Evolutionary conservation across 2,329 filamentous ascomycete species (phyloP), one percentile per base, ranked within the genome.

Genomic region (Fusarium newnesense): DNA sequence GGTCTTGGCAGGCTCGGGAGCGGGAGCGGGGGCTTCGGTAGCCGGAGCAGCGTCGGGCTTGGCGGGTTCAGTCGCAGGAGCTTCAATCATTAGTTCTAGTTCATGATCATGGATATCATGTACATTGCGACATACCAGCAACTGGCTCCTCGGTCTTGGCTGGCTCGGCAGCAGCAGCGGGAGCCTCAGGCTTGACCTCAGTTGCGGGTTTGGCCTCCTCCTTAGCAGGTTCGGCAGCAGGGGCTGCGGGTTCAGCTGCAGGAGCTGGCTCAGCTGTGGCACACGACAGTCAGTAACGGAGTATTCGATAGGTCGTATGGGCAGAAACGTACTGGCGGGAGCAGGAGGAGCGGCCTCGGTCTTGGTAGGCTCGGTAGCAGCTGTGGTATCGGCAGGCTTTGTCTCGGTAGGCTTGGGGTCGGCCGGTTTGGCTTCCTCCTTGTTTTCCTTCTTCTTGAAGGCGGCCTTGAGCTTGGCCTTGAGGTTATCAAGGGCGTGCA

Each of bases 391-490:
- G 57, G 46, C 68, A 12, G 69, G 67, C 65, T 69, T 69, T 30
- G 58, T 64, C 42, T 77, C 72, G 36, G 73, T 65, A 10, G 78
- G 71, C 58, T 77, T 67, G 28, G 57, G 34, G 40, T 77, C 72
- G 28, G 73, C 62, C 6, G 78, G 69, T 49, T 77, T 74, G 53
- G 70, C 60, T 52, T 73, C 74, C 75, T 81, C 81, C 75, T 84
- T 80, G 50, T 81, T 77, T 46, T 68, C 60, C 81, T 83, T 86
- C 80, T 85, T 87, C 81, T 85, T 87, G 83, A 88, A 87, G 80
- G 83, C 81, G 72, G 82, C 81, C 84, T 86, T 87, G 78, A 90
- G 78, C 85, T 88, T 89, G 78, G 81, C 83, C 85, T 87, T 88
- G 74, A 89, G 75, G 81, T 88, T 88, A 78, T 86, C 85, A 69